phyloP scores from a whole-genome alignment of 1,284 basidiomycete genomes.

The Ceratobasidium sp. region DNA sequence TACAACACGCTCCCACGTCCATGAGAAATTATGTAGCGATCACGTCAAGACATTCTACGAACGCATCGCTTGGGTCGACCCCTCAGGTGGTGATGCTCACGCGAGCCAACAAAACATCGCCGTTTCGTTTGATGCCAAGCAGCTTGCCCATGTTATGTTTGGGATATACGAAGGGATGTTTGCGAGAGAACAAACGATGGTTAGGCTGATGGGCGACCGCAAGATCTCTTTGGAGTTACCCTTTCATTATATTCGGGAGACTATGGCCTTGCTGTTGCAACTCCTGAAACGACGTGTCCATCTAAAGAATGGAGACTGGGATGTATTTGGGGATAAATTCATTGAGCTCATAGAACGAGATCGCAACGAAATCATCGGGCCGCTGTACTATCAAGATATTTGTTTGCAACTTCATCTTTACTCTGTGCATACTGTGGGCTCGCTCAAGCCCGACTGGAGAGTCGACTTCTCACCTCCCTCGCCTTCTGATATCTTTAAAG shows the following conservation, averaged over 20 bases:
- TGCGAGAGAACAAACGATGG: neutral
- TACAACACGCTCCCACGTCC: conserved; percentile 10
- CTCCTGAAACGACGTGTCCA: neutral
- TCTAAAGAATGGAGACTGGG: conserved; percentile 11
- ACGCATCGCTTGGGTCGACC: conserved; percentile 25
- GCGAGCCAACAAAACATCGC: neutral
- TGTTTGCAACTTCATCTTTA: neutral
- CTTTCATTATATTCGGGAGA: conserved; percentile 15
- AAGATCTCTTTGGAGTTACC: neutral
- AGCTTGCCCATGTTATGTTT: conserved; percentile 11
- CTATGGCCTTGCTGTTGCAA: neutral
- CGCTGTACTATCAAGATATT: conserved; percentile 9
- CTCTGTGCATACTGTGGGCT: neutral
- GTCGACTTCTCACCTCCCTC: neutral
- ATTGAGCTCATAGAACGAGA: neutral
- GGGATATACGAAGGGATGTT: conserved; percentile 28
- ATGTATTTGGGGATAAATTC: neutral
- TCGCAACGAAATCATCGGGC: too few species aligned
- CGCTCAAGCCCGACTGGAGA: neutral
- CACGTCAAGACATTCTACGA: neutral
- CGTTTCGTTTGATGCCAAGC: neutral
- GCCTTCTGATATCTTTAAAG: neutral
- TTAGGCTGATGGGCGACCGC: neutral
- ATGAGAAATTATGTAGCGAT: neutral
- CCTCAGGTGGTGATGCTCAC: conserved; percentile 13